These are phyloP conservation scores for Hymenoscyphus salicellus DNA, from an alignment of 2,329 filamentous ascomycete genomes.

Conservation along the genomic window DNA sequence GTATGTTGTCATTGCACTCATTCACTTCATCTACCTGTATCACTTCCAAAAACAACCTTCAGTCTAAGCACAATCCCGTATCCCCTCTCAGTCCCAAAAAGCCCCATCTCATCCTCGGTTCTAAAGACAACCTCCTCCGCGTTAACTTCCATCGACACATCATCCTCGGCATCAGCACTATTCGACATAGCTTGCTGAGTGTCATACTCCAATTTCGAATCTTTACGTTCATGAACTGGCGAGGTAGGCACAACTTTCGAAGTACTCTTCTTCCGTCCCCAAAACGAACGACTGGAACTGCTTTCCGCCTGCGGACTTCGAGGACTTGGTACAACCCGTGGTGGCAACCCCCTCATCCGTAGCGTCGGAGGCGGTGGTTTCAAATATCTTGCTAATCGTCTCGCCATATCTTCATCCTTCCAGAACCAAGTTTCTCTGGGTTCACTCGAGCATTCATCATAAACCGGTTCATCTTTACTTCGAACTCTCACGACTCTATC, in stretches of 20 bases:
- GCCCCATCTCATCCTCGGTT: slow-evolving; percentile 68
- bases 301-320: neutral
- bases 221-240: slow-evolving; percentile 8
- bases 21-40: neutral
- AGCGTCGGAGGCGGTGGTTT: slow-evolving; percentile 19
- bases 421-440: slow-evolving; percentile 22
- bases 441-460: slow-evolving; percentile 11
- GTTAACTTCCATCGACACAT: slow-evolving; percentile 27
- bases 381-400: slow-evolving; percentile 25
- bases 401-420: slow-evolving; percentile 31
- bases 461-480: slow-evolving; percentile 19
- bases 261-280: slow-evolving; percentile 23
- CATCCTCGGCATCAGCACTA: slow-evolving; percentile 19
- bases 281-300: slow-evolving; percentile 16
- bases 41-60: slow-evolving; percentile 10
- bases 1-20: neutral
- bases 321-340: neutral
- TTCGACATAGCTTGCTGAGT: neutral
- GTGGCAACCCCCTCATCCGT: slow-evolving; percentile 10
- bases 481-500: slow-evolving; percentile 24
- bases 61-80: slow-evolving; percentile 31
- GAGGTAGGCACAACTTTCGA: neutral
- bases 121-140: slow-evolving; percentile 53
- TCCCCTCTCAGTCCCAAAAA: slow-evolving; percentile 40
- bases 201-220: slow-evolving; percentile 10